Conservation (phyloP, 179 eudicot genomes). For the Nepenthes alata region DNA sequence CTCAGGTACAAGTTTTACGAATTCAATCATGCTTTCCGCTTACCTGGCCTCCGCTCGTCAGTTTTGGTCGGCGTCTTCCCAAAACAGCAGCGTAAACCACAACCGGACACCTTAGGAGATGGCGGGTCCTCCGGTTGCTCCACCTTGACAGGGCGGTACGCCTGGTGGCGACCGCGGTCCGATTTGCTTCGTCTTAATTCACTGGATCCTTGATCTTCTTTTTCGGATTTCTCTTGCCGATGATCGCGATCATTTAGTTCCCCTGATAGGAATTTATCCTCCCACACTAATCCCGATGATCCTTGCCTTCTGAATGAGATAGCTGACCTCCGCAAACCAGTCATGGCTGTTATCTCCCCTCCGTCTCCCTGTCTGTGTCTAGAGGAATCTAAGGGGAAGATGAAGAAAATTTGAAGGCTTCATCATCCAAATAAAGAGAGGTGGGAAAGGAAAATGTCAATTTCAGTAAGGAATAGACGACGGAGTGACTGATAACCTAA, state of each 20-base stretch:
- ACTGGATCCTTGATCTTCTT: background rate
- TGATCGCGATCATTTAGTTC: conserved; percentile 16
- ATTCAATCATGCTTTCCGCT: no score
- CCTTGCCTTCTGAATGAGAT: conserved; percentile 43
- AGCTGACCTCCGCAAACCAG: conserved; percentile 35
- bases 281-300: conserved; percentile 50
- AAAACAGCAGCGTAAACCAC: conserved; percentile 28
- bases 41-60: background rate
- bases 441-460: no score
- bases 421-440: no score
- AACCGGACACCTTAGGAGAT: conserved; percentile 38
- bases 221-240: background rate
- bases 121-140: conserved; percentile 44
- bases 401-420: no score
- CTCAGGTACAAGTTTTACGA: no score
- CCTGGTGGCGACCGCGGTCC: conserved; percentile 16
- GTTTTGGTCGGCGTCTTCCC: conserved; percentile 10
- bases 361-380: background rate
- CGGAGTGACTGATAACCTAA: no score
- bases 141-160: conserved; percentile 28
- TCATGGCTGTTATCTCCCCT: background rate
- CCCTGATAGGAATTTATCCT: conserved; percentile 34
- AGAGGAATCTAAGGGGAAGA: background rate
- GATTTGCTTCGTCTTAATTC: conserved; percentile 28
- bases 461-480: no score